Evolutionary conservation across 768 basidiomycete species (phyloP).

Genomic region (Boletellus ananiceps): DNA sequence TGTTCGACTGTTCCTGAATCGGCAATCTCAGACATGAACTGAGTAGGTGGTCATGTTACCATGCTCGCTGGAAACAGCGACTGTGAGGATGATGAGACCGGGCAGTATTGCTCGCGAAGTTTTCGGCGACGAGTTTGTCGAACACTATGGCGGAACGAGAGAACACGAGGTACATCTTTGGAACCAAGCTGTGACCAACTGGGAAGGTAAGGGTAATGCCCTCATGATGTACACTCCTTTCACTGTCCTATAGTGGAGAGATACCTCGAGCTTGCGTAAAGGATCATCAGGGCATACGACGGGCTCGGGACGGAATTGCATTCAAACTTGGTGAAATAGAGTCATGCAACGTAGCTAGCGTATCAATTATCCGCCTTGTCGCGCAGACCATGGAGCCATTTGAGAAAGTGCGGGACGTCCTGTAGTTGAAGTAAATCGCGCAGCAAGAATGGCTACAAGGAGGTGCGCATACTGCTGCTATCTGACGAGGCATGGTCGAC

Average conservation of each 20-base stretch:
- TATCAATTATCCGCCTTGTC: slow-evolving; percentile 6
- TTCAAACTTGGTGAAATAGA: background rate
- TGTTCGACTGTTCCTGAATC: slow-evolving; percentile 28
- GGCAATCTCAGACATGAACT: background rate
- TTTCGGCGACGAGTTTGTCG: slow-evolving; percentile 86
- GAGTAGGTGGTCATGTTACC: slow-evolving; percentile 70
- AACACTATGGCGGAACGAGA: slow-evolving; percentile 94
- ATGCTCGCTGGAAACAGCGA: slow-evolving; percentile 73
- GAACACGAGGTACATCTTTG: slow-evolving; percentile 84
- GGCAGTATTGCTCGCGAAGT: slow-evolving; percentile 83
- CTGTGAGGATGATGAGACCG: slow-evolving; percentile 69
- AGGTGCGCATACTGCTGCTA: slow-evolving; percentile 45
- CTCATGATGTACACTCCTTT: slow-evolving; percentile 3
- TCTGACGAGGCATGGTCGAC: slow-evolving; percentile 54
- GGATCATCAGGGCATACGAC: background rate
- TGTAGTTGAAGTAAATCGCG: slow-evolving; percentile 23
- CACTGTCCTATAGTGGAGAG: slow-evolving; percentile 58
- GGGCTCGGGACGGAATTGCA: background rate
- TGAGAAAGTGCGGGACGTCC: slow-evolving; percentile 72
- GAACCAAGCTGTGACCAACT: slow-evolving; percentile 88
- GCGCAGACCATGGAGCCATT: slow-evolving; percentile 50
- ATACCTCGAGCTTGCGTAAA: slow-evolving; percentile 75
- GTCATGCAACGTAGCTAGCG: background rate
- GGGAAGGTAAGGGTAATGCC: slow-evolving; percentile 68
- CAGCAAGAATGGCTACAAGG: background rate